phyloP scores from a whole-genome alignment of 108 stramenopile species.

The Fistulifera pelliculosa region DNA sequence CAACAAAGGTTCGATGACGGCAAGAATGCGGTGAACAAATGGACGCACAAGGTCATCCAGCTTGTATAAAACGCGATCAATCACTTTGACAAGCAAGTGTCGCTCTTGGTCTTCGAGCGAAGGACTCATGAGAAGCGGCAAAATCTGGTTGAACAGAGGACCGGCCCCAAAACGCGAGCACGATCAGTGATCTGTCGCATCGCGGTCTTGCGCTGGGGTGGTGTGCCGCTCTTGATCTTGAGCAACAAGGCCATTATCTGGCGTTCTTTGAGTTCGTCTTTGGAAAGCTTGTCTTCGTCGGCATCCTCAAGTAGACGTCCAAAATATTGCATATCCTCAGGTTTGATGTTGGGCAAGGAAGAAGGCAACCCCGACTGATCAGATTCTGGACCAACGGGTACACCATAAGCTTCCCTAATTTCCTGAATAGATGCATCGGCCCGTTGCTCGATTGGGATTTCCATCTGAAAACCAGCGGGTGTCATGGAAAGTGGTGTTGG shows the following conservation, averaged over 20 bases:
- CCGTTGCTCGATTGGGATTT: conserved; percentile 84
- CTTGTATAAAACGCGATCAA: conserved; percentile 97
- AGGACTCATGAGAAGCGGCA: conserved; percentile 96
- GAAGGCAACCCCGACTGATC: conserved; percentile 37
- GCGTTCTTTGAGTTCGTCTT: conserved; percentile 77
- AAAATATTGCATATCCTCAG: conserved; percentile 99
- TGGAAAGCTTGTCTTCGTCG: conserved; percentile 61
- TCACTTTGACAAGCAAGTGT: conserved; percentile 98
- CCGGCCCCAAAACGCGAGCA: conserved; percentile 93
- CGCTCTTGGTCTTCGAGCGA: conserved; percentile 98
- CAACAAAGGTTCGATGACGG: conserved; percentile 95
- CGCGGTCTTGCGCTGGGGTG: conserved; percentile 96
- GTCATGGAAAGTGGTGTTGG: conserved; percentile 81
- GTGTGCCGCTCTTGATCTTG: conserved; percentile 98
- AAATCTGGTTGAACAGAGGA: conserved; percentile 93
- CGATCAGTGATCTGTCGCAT: conserved; percentile 98
- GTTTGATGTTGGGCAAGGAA: conserved; percentile 92
- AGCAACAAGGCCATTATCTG: conserved; percentile 90
- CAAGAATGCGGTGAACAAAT: conserved; percentile 94
- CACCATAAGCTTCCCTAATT: conserved; percentile 88
- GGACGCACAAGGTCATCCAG: conserved; percentile 96
- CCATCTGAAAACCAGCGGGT: conserved; percentile 88
- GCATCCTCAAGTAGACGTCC: conserved; percentile 89
- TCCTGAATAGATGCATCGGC: conserved; percentile 61
- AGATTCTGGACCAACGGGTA: conserved; percentile 66